A percentile compares a stretch with the other conserved stretches of the same genome.
phyloP scores from a whole-genome alignment of 768 basidiomycete species.

The Xerocomus potaroensis region DNA sequence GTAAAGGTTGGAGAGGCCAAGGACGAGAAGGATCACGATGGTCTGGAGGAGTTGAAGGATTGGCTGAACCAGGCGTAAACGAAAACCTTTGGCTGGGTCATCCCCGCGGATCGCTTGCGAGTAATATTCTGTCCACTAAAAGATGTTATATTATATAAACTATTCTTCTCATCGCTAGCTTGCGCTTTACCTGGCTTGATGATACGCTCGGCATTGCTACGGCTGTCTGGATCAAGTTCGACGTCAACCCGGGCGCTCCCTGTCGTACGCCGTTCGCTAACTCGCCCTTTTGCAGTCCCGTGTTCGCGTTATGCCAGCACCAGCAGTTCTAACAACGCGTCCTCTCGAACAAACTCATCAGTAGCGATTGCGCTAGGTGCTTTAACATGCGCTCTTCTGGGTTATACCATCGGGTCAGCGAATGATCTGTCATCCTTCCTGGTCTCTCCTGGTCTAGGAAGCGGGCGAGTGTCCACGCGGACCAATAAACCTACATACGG shows the following conservation, averaged over 20 bases:
- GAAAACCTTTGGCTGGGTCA: too few species aligned
- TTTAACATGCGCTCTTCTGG: constrained; percentile 15
- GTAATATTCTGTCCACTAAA: too few species aligned
- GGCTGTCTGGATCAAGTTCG: neutral
- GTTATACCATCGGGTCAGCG: constrained; percentile 20
- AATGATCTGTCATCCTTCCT: constrained; percentile 2
- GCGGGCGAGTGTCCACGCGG: neutral
- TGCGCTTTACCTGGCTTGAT: too few species aligned
- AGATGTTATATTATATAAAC: too few species aligned
- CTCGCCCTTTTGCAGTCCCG: neutral
- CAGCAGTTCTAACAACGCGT: neutral
- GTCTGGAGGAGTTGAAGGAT: constrained; percentile 40
- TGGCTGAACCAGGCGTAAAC: too few species aligned
- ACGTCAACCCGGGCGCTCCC: neutral
- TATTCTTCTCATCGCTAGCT: too few species aligned
- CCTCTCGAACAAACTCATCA: constrained; percentile 1
- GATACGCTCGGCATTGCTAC: constrained; percentile 11
- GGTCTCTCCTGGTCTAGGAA: constrained; percentile 4
- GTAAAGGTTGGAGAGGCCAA: constrained; percentile 33
- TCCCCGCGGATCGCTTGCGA: too few species aligned
- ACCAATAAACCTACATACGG: constrained; percentile 40
- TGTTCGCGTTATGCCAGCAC: constrained; percentile 11
- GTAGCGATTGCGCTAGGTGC: constrained; percentile 14
- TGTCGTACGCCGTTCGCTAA: neutral
- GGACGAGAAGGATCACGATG: constrained; percentile 31